Evolutionary conservation across 2,329 filamentous ascomycete genomes (phyloP).

Genomic region (Trichoderma atroviride): DNA sequence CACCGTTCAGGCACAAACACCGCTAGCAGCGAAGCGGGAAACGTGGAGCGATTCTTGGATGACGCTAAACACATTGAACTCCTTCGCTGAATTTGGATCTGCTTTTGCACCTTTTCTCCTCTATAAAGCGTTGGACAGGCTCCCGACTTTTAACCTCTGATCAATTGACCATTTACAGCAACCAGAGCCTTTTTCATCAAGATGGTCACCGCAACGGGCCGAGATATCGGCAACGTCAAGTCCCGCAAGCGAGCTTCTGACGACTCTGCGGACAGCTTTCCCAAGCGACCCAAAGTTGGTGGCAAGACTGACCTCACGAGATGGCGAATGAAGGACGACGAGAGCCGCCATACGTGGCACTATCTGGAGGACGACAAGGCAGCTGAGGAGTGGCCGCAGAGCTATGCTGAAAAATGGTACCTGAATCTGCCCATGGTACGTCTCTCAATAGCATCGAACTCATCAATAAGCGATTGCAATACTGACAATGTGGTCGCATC

Average conservation of each 20-base stretch:
- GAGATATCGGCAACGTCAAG: conserved; percentile 38
- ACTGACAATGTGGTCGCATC: conserved; percentile 13
- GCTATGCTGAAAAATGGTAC: conserved; percentile 84
- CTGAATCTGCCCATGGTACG: conserved; percentile 76
- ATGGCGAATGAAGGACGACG: conserved; percentile 84
- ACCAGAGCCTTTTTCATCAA: conserved; percentile 14
- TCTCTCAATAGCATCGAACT: background rate
- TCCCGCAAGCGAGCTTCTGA: conserved; percentile 50
- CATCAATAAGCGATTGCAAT: background rate
- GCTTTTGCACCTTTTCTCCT: background rate
- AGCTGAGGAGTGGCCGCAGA: conserved; percentile 79
- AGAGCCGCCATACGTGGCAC: conserved; percentile 89
- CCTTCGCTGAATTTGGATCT: conserved; percentile 7
- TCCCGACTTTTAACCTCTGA: background rate
- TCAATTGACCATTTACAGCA: background rate
- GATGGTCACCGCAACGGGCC: conserved; percentile 39
- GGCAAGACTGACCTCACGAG: conserved; percentile 74
- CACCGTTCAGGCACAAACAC: conserved; percentile 7
- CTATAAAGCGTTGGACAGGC: background rate
- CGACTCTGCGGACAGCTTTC: conserved; percentile 40
- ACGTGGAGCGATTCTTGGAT: background rate
- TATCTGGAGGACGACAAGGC: conserved; percentile 78
- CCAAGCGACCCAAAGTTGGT: conserved; percentile 52
- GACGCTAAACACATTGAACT: background rate
- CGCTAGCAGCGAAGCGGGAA: background rate